Evolutionary conservation across 257 asterid genomes (phyloP).

Genomic region (Plectranthus barbatus): DNA sequence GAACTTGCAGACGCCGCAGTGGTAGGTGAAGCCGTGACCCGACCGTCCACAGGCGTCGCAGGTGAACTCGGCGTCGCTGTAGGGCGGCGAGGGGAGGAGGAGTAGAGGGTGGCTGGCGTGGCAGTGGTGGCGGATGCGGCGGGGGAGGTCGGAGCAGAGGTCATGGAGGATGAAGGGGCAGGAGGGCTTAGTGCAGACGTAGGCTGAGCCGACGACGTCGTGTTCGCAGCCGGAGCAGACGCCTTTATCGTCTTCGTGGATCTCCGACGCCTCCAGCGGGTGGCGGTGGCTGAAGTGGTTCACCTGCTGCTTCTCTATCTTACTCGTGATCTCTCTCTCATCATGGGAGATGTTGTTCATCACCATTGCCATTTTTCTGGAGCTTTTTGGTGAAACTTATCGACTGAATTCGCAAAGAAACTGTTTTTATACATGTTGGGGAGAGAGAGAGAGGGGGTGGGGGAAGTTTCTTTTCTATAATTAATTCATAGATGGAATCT

Average conservation of each 20-base stretch:
- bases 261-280: constrained; percentile 17
- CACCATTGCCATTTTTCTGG: constrained; percentile 17
- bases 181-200: constrained; percentile 24
- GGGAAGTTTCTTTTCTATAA: no score
- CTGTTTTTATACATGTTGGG: no score
- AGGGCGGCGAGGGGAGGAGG: constrained; percentile 38
- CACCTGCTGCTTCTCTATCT: not conserved
- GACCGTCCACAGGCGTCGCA: constrained; percentile 44
- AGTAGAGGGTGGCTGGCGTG: constrained; percentile 39
- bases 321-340: not conserved
- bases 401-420: no score
- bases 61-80: constrained; percentile 30
- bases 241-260: constrained; percentile 20
- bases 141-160: constrained; percentile 51
- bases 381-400: no score
- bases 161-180: constrained; percentile 51
- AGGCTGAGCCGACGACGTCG: constrained; percentile 24
- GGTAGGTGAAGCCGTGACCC: constrained; percentile 41
- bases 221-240: constrained; percentile 45
- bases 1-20: constrained; percentile 29
- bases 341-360: not conserved
- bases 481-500: no score
- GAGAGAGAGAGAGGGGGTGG: no score
- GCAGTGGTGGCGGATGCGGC: constrained; percentile 37
- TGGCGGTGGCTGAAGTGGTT: no score